Base-by-base conservation (phyloP, 2,329 filamentous ascomycete species). In the Colletotrichum spinosum region DNA sequence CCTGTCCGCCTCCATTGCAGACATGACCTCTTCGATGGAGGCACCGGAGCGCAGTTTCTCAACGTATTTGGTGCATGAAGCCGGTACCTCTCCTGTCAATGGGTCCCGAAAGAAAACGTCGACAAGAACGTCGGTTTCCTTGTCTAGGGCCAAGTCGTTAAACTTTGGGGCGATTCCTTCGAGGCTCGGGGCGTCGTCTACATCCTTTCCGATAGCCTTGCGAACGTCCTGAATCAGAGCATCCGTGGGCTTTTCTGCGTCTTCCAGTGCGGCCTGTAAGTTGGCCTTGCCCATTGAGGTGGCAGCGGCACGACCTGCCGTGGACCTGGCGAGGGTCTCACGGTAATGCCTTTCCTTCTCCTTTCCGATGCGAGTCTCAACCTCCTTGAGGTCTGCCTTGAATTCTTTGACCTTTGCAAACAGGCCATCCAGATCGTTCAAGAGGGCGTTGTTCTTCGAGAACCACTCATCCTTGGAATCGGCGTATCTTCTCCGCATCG, bases 331-430 rank as follows among this genome's bases (percentile, higher is more conserved):
- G 72, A 69, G 54, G 25, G 67, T 25, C n/a, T 60, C 82, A 59
- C 82, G 79, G 62, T 86, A 85, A 84, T 86, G 88, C 10, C 79
- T 79, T 65, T 80, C 79, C 70, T 85, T 85, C 71, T 87, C 84
- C 35, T 79, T 79, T 9, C 78, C 76, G 69, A 88, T 81, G 65
- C 81, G 80, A 25, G 79, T 77, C 68, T 87, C 84, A 45, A 88
- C 80, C 15, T 72, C 74, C 46, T 77, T 75, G 11, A 86, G 73
- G 55, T 79, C 77, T n/a, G 77, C 71, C 49, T 79, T 78, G 68
- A 79, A 74, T 13, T 78, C 74, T 68, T 79, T 81, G 55, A 81
- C 83, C 55, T 83, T 81, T 6, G 81, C 73, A 67, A 88, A 82
- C 50, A 86, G 71, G 50, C 73, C 73, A 66, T 84, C 82, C 10